Evolutionary conservation across 352 stramenopile genomes (phyloP).

Genomic region (Globisporangium nunn): DNA sequence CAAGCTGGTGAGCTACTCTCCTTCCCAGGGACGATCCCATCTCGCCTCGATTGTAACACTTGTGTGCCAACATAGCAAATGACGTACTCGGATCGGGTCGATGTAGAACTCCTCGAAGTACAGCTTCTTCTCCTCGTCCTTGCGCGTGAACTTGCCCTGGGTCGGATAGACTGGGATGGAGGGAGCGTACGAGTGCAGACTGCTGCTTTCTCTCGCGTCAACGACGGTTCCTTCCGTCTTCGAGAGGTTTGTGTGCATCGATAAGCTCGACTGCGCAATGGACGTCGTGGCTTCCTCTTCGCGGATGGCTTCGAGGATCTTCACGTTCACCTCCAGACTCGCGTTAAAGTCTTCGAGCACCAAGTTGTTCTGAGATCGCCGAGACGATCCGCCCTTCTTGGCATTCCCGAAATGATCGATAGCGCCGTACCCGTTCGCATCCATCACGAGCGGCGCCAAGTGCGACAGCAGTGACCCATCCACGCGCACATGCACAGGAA

Average conservation of each 20-base stretch:
- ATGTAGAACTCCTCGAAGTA: conserved; percentile 90
- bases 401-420: conserved; percentile 10
- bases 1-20: neutral
- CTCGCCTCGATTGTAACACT: neutral
- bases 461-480: conserved; percentile 78
- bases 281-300: conserved; percentile 54
- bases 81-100: conserved; percentile 60
- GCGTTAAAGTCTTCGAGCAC: conserved; percentile 67
- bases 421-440: conserved; percentile 38
- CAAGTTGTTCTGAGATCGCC: conserved; percentile 35
- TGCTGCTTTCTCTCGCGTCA: conserved; percentile 13
- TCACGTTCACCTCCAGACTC: conserved; percentile 62
- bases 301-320: conserved; percentile 62
- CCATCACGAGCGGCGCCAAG: conserved; percentile 54
- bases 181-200: conserved; percentile 7
- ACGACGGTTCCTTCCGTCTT: conserved; percentile 14
- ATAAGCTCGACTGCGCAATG: conserved; percentile 23
- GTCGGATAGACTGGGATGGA: conserved; percentile 15
- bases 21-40: neutral
- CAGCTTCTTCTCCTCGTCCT: conserved; percentile 71
- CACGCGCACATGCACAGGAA: conserved; percentile 74
- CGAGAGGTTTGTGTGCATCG: conserved; percentile 21
- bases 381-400: conserved; percentile 15
- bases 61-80: neutral
- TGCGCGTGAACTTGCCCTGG: conserved; percentile 32